Conservation (phyloP, 306 rosid species). For the Gastrolobium villosum region DNA sequence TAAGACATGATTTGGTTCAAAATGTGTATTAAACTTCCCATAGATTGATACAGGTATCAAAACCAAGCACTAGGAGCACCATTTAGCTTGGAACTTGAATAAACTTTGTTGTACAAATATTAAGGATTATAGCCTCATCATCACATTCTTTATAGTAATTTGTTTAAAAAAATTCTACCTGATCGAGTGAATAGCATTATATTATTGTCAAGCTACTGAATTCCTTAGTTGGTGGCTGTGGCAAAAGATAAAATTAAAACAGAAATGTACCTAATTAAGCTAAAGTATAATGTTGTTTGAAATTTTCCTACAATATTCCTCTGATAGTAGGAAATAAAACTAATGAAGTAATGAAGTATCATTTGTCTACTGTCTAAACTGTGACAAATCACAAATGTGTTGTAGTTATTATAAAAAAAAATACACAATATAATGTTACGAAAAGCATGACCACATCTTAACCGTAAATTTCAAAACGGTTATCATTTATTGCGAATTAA, state of each 20-base stretch:
- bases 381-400: no score
- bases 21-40: slow-evolving; percentile 23
- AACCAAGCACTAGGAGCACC: slow-evolving; percentile 16
- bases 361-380: no score
- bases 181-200: neutral
- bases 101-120: slow-evolving; percentile 17
- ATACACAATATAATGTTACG: no score
- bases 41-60: slow-evolving; percentile 13
- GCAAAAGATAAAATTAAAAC: slow-evolving; percentile 13
- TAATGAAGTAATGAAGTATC: no score
- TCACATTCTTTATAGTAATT: slow-evolving; percentile 20
- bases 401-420: no score
- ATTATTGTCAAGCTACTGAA: slow-evolving; percentile 1
- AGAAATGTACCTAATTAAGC: neutral
- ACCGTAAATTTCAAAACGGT: no score
- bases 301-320: neutral
- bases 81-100: slow-evolving; percentile 13
- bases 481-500: no score
- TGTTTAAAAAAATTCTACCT: slow-evolving; percentile 10
- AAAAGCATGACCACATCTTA: no score
- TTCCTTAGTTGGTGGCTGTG: neutral
- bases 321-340: neutral
- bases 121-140: slow-evolving; percentile 9
- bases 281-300: neutral
- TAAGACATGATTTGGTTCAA: slow-evolving; percentile 38